Evolutionary conservation across 345 rosid species (phyloP), one percentile per base, ranked within the genome.

Genomic region (Brassica rapa): DNA sequence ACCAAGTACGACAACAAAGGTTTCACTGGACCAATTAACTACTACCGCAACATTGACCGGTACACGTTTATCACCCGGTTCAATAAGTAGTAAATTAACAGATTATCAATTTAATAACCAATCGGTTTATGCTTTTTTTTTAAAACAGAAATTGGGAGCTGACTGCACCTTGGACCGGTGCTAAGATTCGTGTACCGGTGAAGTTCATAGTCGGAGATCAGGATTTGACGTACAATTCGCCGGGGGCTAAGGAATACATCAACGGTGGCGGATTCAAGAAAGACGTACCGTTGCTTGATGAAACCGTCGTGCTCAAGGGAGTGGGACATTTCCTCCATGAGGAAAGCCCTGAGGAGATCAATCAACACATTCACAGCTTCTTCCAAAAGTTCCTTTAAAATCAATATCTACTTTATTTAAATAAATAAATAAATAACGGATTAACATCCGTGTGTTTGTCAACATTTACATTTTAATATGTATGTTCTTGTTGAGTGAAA

Each of bases 11-110:
- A 84, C 76, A 83, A 77, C 11, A 89, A 60, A 43, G 97, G 98
- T 62, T 92, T 94, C 85, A 90, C 97, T 2, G 90, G 95, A 62
- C 85, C 81, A 21, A 66, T 94, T 14, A 94, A 94, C 87, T 92
- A 91, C 84, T 94, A 94, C 82, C 85, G 97, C 67, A 86, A 85
- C 59, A 14, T 88, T 69, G 83, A 91, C 72, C 70, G 82, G 97
- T 90, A 87, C 32, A 43, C 10, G 85, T 70, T 19, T 8, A 14
- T 27, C 33, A 62, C 15, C 62, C 51, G 37, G 68, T 65, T 21
- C 57, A 51, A 2, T 6, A 6, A 4, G 8, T 53, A 16, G 16
- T 37, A 41, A 11, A 29, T 74, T 66, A 29, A 15, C 12, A 5
- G 0, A 14, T 64, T 49, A 4, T 29, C 23, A 70, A 11, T 49